A percentile compares a stretch with the other conserved stretches of the same genome.
Evolutionary conservation across 2,329 filamentous ascomycete genomes (phyloP).

Genomic region (Fusarium sambucinum): DNA sequence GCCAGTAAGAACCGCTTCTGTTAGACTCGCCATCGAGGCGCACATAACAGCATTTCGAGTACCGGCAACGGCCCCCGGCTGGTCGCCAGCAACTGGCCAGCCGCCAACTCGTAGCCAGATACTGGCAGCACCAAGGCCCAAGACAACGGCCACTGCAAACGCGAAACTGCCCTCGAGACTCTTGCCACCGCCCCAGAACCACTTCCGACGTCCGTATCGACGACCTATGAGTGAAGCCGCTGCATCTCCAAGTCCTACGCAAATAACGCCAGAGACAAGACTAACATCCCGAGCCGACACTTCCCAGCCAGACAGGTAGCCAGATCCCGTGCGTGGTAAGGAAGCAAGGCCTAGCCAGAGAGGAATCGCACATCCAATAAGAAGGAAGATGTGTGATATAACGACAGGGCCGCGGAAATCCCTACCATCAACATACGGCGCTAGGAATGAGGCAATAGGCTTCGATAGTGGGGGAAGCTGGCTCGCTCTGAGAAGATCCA

Average conservation of each 20-base stretch:
- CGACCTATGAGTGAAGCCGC: constrained; percentile 91
- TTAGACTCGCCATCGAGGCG: constrained; percentile 84
- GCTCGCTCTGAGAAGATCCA: constrained; percentile 90
- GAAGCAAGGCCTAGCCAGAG: constrained; percentile 89
- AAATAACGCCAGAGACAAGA: constrained; percentile 93
- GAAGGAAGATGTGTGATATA: constrained; percentile 93
- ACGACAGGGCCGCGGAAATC: constrained; percentile 95
- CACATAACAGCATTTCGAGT: constrained; percentile 79
- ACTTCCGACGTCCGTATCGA: constrained; percentile 87
- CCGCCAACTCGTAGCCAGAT: constrained; percentile 81
- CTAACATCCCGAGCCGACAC: constrained; percentile 79
- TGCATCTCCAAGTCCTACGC: constrained; percentile 94
- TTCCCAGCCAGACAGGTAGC: constrained; percentile 79
- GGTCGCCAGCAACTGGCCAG: constrained; percentile 70
- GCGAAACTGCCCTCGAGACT: constrained; percentile 89
- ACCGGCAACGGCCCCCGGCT: constrained; percentile 49
- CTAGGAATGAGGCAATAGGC: constrained; percentile 86
- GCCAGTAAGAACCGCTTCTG: constrained; percentile 93
- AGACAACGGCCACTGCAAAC: constrained; percentile 82
- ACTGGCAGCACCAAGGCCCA: constrained; percentile 77
- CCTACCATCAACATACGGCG: constrained; percentile 93
- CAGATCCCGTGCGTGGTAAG: constrained; percentile 67
- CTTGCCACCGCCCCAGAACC: constrained; percentile 97
- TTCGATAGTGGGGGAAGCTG: constrained; percentile 91
- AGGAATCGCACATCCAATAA: constrained; percentile 94